Base-by-base conservation (phyloP, 2,329 filamentous ascomycete species). In the Sordariomycetes sp. region DNA sequence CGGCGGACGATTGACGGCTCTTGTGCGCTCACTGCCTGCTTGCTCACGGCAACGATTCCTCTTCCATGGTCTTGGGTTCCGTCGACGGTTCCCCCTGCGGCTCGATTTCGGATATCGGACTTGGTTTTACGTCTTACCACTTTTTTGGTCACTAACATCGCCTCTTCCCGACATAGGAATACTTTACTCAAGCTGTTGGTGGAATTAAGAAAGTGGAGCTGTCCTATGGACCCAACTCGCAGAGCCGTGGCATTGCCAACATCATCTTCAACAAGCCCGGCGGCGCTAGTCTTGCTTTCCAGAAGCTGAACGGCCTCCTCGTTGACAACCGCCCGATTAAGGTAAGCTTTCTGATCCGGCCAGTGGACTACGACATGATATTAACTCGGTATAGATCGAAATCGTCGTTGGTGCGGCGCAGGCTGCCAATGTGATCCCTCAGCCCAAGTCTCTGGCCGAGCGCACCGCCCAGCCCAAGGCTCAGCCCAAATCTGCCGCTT, bases 321-420 rank as follows among this genome's bases (percentile, higher is more conserved):
- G 90, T 99, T 60, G 94, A 99, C 72, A 85, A 85, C 67, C 84
- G 85, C 63, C 88, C 90, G 28, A 92, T 99, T 76, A 96, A 92
- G 84, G 90, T 91, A 74, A 67, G 74, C 62, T 22, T 20, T 3
- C 15, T 12, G 13, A 3, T 10, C 13, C 45, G 10, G 3, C 10
- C 6, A 20, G 22, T 50, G 20, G 2, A 13, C 2, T 24, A 8
- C 20, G 32, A 35, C 13, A 20, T 50, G 12, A 54, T 53, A 17
- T 32, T 54, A 54, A 54, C 52, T 35, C 12, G 20, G 1, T 53
- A 57, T 56, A 95, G 86, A 90, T 99, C 65, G 92, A 97, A 72
- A 86, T 99, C 61, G 83, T 99, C 58, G 82, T 96, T 61, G 87
- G 89, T 67, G 88, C 88, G 54, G 82, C 84, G 52, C 81, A 83